phyloP scores from a whole-genome alignment of 2,329 filamentous ascomycete genomes.

The Didymella lethalis region DNA sequence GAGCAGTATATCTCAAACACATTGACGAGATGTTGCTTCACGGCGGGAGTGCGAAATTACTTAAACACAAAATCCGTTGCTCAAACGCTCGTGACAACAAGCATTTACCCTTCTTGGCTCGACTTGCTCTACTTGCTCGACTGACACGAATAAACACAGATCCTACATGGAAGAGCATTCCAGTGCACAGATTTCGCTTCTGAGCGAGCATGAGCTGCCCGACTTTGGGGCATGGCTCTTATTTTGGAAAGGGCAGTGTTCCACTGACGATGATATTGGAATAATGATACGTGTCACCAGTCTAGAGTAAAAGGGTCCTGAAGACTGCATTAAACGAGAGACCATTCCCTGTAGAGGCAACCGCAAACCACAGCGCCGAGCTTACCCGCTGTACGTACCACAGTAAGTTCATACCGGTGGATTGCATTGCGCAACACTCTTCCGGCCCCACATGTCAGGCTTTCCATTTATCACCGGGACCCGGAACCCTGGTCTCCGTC shows the following conservation, averaged over 20 bases:
- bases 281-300: not conserved
- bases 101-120: not conserved
- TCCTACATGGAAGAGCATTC: no score
- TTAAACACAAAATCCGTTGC: not conserved
- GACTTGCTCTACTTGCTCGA: not conserved
- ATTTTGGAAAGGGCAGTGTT: not conserved
- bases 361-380: not conserved
- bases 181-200: no score
- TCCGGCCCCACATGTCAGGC: constrained; percentile 5
- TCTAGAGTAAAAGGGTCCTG: not conserved
- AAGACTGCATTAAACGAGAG: not conserved
- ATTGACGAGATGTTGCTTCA: not conserved
- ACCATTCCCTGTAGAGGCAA: not conserved
- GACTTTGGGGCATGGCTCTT: no score
- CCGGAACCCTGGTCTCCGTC: constrained; percentile 9
- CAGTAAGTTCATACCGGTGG: not conserved
- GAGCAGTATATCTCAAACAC: not conserved
- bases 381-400: not conserved
- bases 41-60: not conserved
- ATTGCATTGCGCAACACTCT: not conserved
- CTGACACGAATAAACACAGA: no score
- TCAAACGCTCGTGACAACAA: not conserved
- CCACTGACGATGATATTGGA: not conserved
- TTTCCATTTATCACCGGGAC: constrained; percentile 3
- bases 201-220: no score